Conservation (phyloP, 108 stramenopile species). For the Skeletonema tropicum region DNA sequence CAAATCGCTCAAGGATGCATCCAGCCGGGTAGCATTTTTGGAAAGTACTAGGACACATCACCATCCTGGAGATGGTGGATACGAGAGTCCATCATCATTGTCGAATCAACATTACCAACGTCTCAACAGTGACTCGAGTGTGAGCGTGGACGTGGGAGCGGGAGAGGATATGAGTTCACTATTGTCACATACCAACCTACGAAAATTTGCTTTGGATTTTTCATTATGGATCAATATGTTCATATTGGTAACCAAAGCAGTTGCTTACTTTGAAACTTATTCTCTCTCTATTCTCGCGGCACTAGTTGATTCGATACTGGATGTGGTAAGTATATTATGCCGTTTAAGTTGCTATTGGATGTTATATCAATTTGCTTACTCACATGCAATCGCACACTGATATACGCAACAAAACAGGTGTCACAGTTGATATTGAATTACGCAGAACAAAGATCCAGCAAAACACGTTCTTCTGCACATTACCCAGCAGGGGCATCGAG, state of each 20-base stretch:
- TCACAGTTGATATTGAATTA: constrained; percentile 84
- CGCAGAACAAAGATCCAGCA: constrained; percentile 77
- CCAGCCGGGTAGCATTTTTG: constrained; percentile 25
- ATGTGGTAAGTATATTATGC: constrained; percentile 59
- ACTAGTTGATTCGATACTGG: constrained; percentile 87
- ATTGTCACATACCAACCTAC: constrained; percentile 47
- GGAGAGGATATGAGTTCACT: constrained; percentile 2
- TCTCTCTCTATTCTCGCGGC: constrained; percentile 91
- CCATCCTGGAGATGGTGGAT: neutral
- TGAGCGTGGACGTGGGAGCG: neutral
- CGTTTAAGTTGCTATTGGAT: neutral
- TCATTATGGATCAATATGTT: constrained; percentile 80
- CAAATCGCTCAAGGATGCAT: constrained; percentile 21
- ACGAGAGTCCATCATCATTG: constrained; percentile 1
- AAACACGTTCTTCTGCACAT: constrained; percentile 72
- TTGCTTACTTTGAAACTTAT: constrained; percentile 76
- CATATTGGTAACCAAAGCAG: constrained; percentile 79
- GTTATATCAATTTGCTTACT: neutral
- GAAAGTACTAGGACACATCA: constrained; percentile 21
- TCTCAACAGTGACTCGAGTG: neutral
- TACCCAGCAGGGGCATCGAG: constrained; percentile 93
- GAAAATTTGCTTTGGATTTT: constrained; percentile 75
- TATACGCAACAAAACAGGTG: neutral
- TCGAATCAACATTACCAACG: neutral
- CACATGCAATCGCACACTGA: neutral